Evolutionary conservation across 495 filamentous ascomycete genomes (phyloP), one percentile per base, ranked within the genome.

Genomic region (Haplographium delicatum): DNA sequence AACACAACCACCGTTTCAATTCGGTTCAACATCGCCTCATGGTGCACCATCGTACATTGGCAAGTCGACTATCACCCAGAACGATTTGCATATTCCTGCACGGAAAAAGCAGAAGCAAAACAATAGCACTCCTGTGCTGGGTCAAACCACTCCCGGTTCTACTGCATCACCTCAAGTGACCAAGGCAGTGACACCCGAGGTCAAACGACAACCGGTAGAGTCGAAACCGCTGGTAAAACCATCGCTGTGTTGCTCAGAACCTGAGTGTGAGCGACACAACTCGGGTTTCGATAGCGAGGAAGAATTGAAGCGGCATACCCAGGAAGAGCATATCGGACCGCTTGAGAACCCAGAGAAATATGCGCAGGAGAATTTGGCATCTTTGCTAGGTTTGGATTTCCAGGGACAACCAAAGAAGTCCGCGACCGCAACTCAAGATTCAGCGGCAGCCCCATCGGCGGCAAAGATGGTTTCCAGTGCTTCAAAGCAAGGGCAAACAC

Each of bases 21-120:
- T 91, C 51, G 82, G 81, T 74, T 47, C 54, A 4, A 44, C 76
- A 6, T 78, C 84, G 33, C 88, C 88, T 26, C 88, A 84, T 38
- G 85, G 86, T 4, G 73, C 82, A 19, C 85, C 88, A 4, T 67
- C 65, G 0, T 83, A 83, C 51, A 62, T 69, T 31, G 62, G 60
- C 31, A 68, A 72, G 33, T 59, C 66, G 13, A 55, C 65, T 19
- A 46, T 80, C 4, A 78, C 73, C 5, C 65, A 70, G 30, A 67
- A 70, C 4, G 74, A 75, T 37, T 68, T 83, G 23, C 68, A 73
- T 16, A 57, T 81, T 2, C 80, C 80, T 8, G 60, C 69, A 16
- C 65, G 70, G 22, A 85, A 83, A 70, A 78, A 72, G 61, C 60
- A 64, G 28, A 80, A 69, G 65, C 69, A 69, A 1, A 69, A 56